Evolutionary conservation across 177 flowering plant genomes (phyloP), one percentile per base, ranked within the genome.

Genomic region (Telopea speciosissima): DNA sequence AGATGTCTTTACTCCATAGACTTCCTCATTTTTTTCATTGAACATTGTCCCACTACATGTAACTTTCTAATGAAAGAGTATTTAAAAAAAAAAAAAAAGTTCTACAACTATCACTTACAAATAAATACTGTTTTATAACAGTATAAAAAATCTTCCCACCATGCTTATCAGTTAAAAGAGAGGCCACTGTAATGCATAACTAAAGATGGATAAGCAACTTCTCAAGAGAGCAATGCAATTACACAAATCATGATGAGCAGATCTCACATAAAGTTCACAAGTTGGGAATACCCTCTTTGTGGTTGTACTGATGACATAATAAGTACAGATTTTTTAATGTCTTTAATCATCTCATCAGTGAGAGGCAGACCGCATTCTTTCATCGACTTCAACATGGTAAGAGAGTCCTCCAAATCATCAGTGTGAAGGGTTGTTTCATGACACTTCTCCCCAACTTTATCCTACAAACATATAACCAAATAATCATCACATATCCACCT

Each of bases 381-480:
- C 97, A 95, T 90, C 33, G 97, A 90, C 33, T 77, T 81, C 77
- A 91, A 80, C 85, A 84, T 77, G 52, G 74, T 36, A 26, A 95
- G 82, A 36, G 97, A 92, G 71, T 95, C 99, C 71, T 90, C 97
- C 68, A 78, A 81, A 72, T 92, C 97, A 78, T 91, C 90, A 16
- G 91, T 81, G 69, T 88, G 97, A 76, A 90, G 75, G 68, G 77
- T 73, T 58, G 83, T 76, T 70, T 87, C 93, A 52, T 67, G 88
- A 63, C 92, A 87, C 71, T 85, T 90, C 62, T 81, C 82, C 60
- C 67, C 78, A 36, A 90, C 72, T n/a, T 74, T 82, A 45, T 81
- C 87, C 76, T 80, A 68, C 67, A 76, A 76, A 54, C 60, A 5
- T 25, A 44, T 60, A 74, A 19, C 19, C 40, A 49, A 49, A 49